A percentile compares a stretch with the other conserved stretches of the same genome.
These are phyloP conservation scores for Verticillium longisporum DNA, from an alignment of 2,329 filamentous ascomycete genomes.

Conservation along the genomic window DNA sequence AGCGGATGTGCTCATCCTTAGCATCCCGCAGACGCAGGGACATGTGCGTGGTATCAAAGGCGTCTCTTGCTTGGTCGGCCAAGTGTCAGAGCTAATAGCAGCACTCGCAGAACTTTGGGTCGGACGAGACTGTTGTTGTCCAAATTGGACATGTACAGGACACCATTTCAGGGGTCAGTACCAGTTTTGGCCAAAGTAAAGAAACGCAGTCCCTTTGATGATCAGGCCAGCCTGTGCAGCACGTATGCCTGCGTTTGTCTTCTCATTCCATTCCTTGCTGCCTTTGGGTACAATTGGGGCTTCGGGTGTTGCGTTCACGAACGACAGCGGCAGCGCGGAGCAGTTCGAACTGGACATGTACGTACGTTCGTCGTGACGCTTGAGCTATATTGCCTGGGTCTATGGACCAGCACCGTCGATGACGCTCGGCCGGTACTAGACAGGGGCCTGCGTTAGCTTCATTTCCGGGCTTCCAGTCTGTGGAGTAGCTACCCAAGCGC, in stretches of 20 bases:
- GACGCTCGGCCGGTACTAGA: background rate
- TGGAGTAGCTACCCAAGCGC: background rate
- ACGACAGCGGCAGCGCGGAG: background rate
- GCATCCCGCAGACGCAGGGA: background rate
- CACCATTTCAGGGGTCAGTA: no score
- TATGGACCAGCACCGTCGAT: slow-evolving; percentile 10
- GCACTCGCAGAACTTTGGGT: no score
- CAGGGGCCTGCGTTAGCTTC: background rate
- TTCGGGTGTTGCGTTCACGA: background rate
- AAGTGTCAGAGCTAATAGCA: background rate
- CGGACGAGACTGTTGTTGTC: no score
- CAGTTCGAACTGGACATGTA: background rate
- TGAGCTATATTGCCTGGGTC: slow-evolving; percentile 12
- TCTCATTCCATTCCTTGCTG: no score
- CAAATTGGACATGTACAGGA: no score
- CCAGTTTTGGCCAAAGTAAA: no score
- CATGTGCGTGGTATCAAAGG: background rate
- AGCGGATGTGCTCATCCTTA: background rate
- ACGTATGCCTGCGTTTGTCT: no score
- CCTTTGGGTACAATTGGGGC: background rate
- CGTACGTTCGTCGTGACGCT: background rate
- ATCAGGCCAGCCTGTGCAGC: no score
- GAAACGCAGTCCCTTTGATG: no score
- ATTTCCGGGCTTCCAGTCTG: background rate
- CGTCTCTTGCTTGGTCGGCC: background rate